Evolutionary conservation across 306 rosid species (phyloP), one percentile per base, ranked within the genome.

Genomic region (Prosopis cineraria): DNA sequence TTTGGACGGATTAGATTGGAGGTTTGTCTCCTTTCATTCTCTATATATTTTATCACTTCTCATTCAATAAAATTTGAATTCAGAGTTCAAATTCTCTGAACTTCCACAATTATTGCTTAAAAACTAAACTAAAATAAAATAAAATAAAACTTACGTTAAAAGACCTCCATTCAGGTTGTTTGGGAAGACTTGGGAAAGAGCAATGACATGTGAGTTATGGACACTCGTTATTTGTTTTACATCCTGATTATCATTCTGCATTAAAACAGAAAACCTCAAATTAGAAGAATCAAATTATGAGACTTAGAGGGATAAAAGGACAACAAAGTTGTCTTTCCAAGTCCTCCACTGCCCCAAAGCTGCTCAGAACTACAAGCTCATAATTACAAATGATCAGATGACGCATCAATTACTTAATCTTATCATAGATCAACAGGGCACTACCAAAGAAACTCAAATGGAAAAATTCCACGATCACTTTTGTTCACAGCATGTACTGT

Each of bases 211-310:
- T 43, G 98, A 90, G 77, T 85, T 78, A 83, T 93, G 94, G 82
- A 85, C 83, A 41, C 82, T 66, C 17, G 60, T 85, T 75, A 82
- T 50, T 83, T 82, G 94, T 65, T 89, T 90, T 12, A 67, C 68
- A 79, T 90, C 98, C 84, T 85, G 91, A 85, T 81, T 82, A 56
- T 87, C 87, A 78, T 72, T 82, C 95, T 93, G 68, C 79, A 82
- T 8, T 30, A 53, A 73, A 70, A 66, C 56, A 80, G 56, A 81
- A 11, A 22, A 30, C 0, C 10, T 80, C 73, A 45, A 53, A 47
- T 68, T 30, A 70, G 31, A 59, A 70, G 31, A 59, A 74, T 58
- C 72, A 25, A 17, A 30, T 67, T 44, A 74, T 17, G 9, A 64
- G n/a, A 53, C 63, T 33, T 22, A 73, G 19, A 34, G 47, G 50